Base-by-base conservation (phyloP, 805 yeast species). In the Phaffomyces thermotolerans region DNA sequence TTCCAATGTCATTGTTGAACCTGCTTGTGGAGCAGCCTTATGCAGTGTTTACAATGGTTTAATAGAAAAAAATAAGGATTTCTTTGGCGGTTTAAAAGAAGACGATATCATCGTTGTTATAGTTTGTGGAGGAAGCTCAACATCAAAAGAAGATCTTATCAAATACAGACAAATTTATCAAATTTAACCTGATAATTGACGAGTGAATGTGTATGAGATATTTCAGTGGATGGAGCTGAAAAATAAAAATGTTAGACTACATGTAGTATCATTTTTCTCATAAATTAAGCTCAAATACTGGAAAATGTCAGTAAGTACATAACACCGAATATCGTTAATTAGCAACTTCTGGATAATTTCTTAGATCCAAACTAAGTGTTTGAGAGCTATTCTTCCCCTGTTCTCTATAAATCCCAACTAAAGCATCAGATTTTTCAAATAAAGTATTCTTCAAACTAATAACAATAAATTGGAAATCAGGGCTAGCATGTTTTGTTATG, bases 371-470 rank as follows among this genome's bases (percentile, higher is more conserved):
- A 0, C 93, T 84, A 25, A 87, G 69, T 3, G 88, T 80, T 51
- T 72, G 77, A 4, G 95, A 84, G 39, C 87, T 74, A 54, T 84
- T 86, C 41, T 78, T 76, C 8, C 67, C 65, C 53, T 84, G 95
- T 47, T 85, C 93, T 50, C 95, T 73, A 66, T 86, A 90, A 40
- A 93, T 90, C 29, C 99, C 99, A 6, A 93, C 95, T 45, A 93
- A 69, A 0, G 96, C 81, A 57, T 88, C 95, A 8, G 96, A 85
- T 54, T 79, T 79, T 58, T 90, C 96, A 63, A 84, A 93, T 57
- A 93, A 69, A 2, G 86, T 76, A 55, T 84, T 88, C 64, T 91
- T 93, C 63, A 93, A 74, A 36, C 95, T 84, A 48, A 93, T 93
- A 37, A 93, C 96, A 60, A 93, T 88, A 55, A 91, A 88, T 59